Evolutionary conservation across 768 basidiomycete genomes (phyloP).

Genomic region (Leccinum uliginosum): DNA sequence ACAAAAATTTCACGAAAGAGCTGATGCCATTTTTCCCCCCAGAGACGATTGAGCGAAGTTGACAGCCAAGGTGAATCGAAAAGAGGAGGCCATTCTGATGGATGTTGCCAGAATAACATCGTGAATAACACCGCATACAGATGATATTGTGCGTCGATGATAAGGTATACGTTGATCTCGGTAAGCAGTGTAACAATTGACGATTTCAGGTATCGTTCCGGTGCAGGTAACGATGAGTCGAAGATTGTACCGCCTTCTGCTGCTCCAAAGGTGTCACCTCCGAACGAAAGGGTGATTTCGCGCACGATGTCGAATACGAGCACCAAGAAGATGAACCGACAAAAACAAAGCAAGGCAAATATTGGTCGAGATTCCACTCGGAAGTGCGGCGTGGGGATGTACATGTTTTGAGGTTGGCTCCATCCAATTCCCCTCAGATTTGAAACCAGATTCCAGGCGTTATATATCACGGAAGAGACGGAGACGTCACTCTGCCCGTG

Average conservation of each 20-base stretch:
- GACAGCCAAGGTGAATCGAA: conserved; percentile 55
- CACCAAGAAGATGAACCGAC: conserved; percentile 3
- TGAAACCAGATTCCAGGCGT: conserved; percentile 23
- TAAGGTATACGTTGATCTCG: conserved; percentile 42
- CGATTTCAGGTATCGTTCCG: conserved; percentile 40
- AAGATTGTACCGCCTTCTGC: conserved; percentile 36
- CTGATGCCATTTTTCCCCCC: conserved; percentile 69
- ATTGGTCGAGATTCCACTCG: conserved; percentile 16
- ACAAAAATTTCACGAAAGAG: conserved; percentile 57
- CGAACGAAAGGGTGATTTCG: conserved; percentile 21
- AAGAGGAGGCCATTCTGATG: conserved; percentile 58
- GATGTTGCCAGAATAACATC: conserved; percentile 43
- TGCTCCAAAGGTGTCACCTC: conserved; percentile 37
- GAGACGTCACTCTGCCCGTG: not conserved
- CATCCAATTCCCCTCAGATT: conserved; percentile 30
- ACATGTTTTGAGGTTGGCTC: conserved; percentile 12
- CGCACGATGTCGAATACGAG: conserved; percentile 4
- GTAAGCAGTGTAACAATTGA: conserved; percentile 38
- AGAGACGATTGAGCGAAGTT: conserved; percentile 58
- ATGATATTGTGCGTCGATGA: conserved; percentile 43
- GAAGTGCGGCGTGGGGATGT: conserved; percentile 12
- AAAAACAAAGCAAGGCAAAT: conserved; percentile 17
- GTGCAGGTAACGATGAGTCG: conserved; percentile 27
- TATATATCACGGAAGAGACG: conserved; percentile 20
- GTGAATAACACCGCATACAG: conserved; percentile 41